Evolutionary conservation across 116 monocot genomes (phyloP).

Genomic region (Papilionanthe hybrid): DNA sequence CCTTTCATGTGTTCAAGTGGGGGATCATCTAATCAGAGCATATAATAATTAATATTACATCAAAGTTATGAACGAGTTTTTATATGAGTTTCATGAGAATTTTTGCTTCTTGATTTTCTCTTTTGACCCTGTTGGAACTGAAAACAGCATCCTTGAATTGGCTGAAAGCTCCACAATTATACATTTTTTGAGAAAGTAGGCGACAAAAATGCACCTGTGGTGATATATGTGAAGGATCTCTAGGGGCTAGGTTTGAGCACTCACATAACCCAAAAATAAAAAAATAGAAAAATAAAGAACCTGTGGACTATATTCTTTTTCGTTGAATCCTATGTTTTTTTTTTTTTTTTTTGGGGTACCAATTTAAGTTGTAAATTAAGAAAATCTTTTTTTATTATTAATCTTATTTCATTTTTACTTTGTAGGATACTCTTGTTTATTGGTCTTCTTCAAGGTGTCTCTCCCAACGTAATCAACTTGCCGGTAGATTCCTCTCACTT

Average conservation of each 20-base stretch:
- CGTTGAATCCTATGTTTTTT: neutral
- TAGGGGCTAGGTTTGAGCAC: too few species aligned
- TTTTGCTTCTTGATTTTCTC: too few species aligned
- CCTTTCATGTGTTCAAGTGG: neutral
- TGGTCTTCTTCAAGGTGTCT: constrained; percentile 99
- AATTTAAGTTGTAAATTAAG: neutral
- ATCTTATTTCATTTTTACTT: neutral
- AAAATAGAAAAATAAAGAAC: too few species aligned
- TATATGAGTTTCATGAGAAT: neutral
- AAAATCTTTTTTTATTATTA: neutral
- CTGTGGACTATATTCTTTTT: neutral
- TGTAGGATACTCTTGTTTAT: constrained; percentile 69
- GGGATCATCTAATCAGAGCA: neutral
- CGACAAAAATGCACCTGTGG: too few species aligned
- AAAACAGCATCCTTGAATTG: too few species aligned
- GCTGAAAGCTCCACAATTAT: too few species aligned
- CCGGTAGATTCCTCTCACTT: constrained; percentile 57
- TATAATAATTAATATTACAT: too few species aligned
- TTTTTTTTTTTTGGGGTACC: too few species aligned
- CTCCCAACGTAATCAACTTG: constrained; percentile 50
- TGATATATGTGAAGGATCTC: too few species aligned
- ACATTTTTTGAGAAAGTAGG: too few species aligned
- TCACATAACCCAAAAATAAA: too few species aligned
- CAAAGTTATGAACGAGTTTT: neutral
- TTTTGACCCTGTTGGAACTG: too few species aligned